Conservation (phyloP, 2,329 filamentous ascomycete genomes). For the Aspergillus cejpii region DNA sequence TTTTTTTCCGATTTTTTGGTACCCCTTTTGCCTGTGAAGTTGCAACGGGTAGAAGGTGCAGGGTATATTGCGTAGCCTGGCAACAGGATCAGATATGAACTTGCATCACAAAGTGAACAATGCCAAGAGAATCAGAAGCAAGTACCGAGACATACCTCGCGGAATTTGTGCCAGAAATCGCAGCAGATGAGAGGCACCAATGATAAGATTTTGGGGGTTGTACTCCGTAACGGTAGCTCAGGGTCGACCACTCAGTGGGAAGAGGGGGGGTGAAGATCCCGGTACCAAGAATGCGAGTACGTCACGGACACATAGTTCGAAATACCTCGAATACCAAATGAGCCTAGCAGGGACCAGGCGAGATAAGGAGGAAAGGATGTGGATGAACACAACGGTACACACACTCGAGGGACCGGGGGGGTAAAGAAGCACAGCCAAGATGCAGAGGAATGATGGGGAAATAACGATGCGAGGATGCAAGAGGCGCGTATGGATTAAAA, state of each 20-base stretch:
- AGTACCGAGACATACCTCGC: constrained; percentile 9
- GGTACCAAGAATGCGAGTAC: constrained; percentile 24
- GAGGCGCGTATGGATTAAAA: neutral
- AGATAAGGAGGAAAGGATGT: neutral
- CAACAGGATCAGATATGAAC: constrained; percentile 14
- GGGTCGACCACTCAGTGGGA: constrained; percentile 10
- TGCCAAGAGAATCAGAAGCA: constrained; percentile 3
- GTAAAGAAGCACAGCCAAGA: constrained; percentile 1
- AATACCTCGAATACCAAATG: constrained; percentile 2
- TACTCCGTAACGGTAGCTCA: constrained; percentile 9
- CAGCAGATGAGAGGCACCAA: constrained; percentile 5
- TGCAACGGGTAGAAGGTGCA: neutral
- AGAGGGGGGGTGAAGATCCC: constrained; percentile 16
- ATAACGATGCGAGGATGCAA: neutral
- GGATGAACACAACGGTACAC: neutral
- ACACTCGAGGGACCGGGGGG: constrained; percentile 1
- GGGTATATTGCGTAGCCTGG: constrained; percentile 9
- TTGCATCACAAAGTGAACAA: constrained; percentile 5
- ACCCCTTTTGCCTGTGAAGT: neutral
- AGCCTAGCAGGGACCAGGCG: neutral
- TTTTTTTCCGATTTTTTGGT: neutral
- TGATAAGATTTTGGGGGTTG: constrained; percentile 7
- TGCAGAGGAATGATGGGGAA: neutral
- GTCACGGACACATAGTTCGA: constrained; percentile 23
- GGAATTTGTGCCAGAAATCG: constrained; percentile 8